Evolutionary conservation across 495 filamentous ascomycete genomes (phyloP), one percentile per base, ranked within the genome.

Genomic region (Hyphodiscus hymeniophilus): DNA sequence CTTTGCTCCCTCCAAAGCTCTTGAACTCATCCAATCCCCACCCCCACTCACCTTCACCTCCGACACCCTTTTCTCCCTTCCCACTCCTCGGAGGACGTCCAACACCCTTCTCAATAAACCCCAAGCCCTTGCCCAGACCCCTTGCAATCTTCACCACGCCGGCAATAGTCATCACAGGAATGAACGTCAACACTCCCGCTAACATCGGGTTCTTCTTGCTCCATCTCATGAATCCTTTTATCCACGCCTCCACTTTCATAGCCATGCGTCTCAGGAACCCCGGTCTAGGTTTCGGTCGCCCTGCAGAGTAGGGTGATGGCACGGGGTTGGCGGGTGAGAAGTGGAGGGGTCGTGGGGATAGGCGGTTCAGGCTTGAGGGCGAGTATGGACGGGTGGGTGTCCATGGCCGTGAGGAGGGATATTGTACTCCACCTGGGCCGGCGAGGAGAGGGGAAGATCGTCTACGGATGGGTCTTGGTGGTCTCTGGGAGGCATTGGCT

Each of bases 1-100:
- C 38, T 24, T 54, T 58, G 8, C 43, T 42, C 11, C 55, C 48
- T 5, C 38, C 51, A 48, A 58, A 51, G 1, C 55, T 51, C 2
- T 31, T 26, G 44, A 57, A 57, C 11, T 53, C 44, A 44, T 53
- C 39, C 21, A 58, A 28, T 13, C 55, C 55, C 35, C 45, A 52
- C 3, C 40, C 47, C 39, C 41, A 57, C 23, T 47, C 38, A 43
- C 36, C 38, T 28, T 52, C 38, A 13, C 7, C 44, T n/a, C 26
- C n/a, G 7, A 18, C 15, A 20, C 39, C 45, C 8, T 39, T 26
- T 17, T 12, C 20, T 21, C 3, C 22, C 16, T 13, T 22, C 38
- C 6, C 20, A 21, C 16, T 40, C 18, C 26, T 21, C 35, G 15
- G 30, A 15, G 10, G 38, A n/a, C 18, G 42, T 21, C n/a, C 48